Percentiles rank a stretch among this genome's conserved stretches.
These are phyloP conservation scores for Areca catechu DNA, from an alignment of 176 grass and related monocot species.

Conservation along the genomic window DNA sequence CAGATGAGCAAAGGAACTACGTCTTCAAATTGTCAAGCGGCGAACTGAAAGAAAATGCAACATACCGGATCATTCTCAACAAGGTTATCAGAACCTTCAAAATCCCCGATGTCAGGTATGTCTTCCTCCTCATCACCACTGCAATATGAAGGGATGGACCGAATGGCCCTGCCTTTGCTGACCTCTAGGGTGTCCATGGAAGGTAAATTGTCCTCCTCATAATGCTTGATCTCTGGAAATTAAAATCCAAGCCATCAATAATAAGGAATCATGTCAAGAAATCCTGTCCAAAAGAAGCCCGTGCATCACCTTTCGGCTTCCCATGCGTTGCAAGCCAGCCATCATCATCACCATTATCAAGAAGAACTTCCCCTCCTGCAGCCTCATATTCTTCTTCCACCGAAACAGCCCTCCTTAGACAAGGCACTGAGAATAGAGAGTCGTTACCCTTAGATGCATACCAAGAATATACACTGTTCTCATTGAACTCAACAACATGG, in stretches of 20 bases:
- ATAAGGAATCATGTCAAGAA: too few relatives aligned
- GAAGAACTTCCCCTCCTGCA: slow-evolving; percentile 59
- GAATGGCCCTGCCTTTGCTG: slow-evolving; percentile 59
- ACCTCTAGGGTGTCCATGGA: slow-evolving; percentile 71
- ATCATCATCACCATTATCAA: slow-evolving; percentile 45
- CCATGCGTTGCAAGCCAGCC: slow-evolving; percentile 95
- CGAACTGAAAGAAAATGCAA: neutral
- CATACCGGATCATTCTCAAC: slow-evolving; percentile 46
- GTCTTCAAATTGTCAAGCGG: neutral
- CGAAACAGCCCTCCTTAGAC: slow-evolving; percentile 59
- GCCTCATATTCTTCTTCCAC: slow-evolving; percentile 89
- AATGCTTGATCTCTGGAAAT: slow-evolving; percentile 42
- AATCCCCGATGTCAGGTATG: slow-evolving; percentile 90
- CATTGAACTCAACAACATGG: too few relatives aligned
- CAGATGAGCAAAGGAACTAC: neutral
- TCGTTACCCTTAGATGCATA: too few relatives aligned
- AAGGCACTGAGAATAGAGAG: slow-evolving; percentile 46
- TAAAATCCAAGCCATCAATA: neutral
- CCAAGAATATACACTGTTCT: too few relatives aligned
- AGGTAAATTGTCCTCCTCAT: slow-evolving; percentile 77
- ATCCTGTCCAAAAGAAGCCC: neutral
- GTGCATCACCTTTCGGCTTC: slow-evolving; percentile 46
- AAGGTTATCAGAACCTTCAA: slow-evolving; percentile 48
- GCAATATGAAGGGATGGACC: slow-evolving; percentile 67
- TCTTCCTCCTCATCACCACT: slow-evolving; percentile 76